Conservation (phyloP, 257 asterid genomes). For the Echium plantagineum region DNA sequence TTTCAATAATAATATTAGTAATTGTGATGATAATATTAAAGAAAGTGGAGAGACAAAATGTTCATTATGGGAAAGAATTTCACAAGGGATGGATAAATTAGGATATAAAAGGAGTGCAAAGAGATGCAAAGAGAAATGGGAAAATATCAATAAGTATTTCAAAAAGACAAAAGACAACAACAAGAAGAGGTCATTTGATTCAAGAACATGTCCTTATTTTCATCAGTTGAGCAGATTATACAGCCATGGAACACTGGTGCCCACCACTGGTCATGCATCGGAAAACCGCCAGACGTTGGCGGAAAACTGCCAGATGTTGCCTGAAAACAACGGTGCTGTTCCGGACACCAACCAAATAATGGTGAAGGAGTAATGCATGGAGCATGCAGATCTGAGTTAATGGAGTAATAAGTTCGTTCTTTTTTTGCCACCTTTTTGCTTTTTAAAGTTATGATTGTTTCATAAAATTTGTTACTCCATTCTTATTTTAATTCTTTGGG, state of each 20-base stretch:
- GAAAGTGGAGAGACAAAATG: slow-evolving; percentile 28
- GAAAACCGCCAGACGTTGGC: neutral
- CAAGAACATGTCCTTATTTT: slow-evolving; percentile 82
- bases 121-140: slow-evolving; percentile 91
- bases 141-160: slow-evolving; percentile 72
- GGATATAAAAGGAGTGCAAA: slow-evolving; percentile 68
- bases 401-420: neutral
- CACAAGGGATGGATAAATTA: slow-evolving; percentile 57
- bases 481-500: no score
- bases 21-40: slow-evolving; percentile 3
- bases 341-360: neutral
- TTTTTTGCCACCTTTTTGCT: no score
- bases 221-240: slow-evolving; percentile 52
- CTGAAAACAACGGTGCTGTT: neutral
- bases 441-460: no score
- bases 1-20: slow-evolving; percentile 3
- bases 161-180: slow-evolving; percentile 62
- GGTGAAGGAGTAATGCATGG: neutral
- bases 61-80: slow-evolving; percentile 74
- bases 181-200: slow-evolving; percentile 66
- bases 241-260: slow-evolving; percentile 20
- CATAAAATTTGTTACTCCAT: no score
- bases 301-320: neutral
- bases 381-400: neutral
- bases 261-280: slow-evolving; percentile 2